phyloP scores from a whole-genome alignment of 1,139 yeast genomes.

The Nakaseomyces sp. region DNA sequence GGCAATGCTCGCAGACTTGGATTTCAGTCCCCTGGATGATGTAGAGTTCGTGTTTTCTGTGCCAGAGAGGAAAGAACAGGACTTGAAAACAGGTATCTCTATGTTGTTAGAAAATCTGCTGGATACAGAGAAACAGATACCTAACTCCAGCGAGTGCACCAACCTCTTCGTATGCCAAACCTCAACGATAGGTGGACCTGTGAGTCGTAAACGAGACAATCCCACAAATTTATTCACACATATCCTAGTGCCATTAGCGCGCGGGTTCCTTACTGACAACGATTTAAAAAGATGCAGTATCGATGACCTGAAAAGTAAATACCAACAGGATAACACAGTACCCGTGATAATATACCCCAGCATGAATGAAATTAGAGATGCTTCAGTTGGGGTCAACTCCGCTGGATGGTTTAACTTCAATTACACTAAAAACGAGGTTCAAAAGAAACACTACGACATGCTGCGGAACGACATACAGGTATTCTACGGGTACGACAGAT shows the following conservation, averaged over 20 bases:
- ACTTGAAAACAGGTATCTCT: conserved; percentile 27
- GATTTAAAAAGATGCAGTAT: conserved; percentile 9
- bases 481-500: conserved; percentile 15
- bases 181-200: conserved; percentile 54
- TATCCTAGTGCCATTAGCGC: conserved; percentile 39
- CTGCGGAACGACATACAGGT: conserved; percentile 15
- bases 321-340: conserved; percentile 29
- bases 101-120: not conserved
- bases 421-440: conserved; percentile 22
- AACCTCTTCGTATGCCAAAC: conserved; percentile 44
- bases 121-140: not conserved
- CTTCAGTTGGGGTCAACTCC: conserved; percentile 40
- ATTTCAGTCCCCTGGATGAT: conserved; percentile 42
- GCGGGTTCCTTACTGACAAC: conserved; percentile 3
- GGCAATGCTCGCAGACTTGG: conserved; percentile 30
- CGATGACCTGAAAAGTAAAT: conserved; percentile 24
- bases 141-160: conserved; percentile 8
- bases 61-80: conserved; percentile 37
- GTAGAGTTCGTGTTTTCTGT: conserved; percentile 48
- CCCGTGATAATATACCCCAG: conserved; percentile 52
- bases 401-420: conserved; percentile 53
- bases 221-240: conserved; percentile 47
- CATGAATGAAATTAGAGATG: conserved; percentile 38
- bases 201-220: conserved; percentile 29
- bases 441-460: conserved; percentile 15